These are phyloP conservation scores for Trematosphaeria pertusa DNA, from an alignment of 2,329 filamentous ascomycete genomes.

Conservation along the genomic window DNA sequence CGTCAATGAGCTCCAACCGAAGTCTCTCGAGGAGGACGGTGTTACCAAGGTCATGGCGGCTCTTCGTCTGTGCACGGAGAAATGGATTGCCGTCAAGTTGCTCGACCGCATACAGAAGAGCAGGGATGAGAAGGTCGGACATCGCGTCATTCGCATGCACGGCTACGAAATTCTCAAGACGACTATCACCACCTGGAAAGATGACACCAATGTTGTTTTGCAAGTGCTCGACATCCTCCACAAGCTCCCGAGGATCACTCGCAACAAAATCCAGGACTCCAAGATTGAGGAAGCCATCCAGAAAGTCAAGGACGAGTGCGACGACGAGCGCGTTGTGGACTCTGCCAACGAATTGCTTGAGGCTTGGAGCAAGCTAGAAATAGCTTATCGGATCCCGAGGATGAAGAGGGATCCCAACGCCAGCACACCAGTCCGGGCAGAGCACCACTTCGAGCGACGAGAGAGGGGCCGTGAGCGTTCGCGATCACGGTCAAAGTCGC, in stretches of 20 bases:
- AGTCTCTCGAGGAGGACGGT: slow-evolving; percentile 78
- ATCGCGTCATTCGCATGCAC: slow-evolving; percentile 93
- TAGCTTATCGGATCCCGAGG: slow-evolving; percentile 90
- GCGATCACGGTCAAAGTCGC: slow-evolving; percentile 57
- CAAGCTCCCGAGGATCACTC: slow-evolving; percentile 85
- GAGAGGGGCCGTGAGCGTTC: slow-evolving; percentile 58
- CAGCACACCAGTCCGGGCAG: slow-evolving; percentile 38
- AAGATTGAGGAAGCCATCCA: slow-evolving; percentile 88
- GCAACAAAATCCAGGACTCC: slow-evolving; percentile 96
- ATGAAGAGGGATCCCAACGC: slow-evolving; percentile 80
- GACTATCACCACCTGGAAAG: slow-evolving; percentile 80
- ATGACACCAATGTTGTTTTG: slow-evolving; percentile 87
- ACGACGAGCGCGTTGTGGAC: slow-evolving; percentile 76
- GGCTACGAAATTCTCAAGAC: slow-evolving; percentile 95
- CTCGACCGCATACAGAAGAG: slow-evolving; percentile 86
- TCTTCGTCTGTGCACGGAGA: slow-evolving; percentile 97
- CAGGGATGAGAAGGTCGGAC: slow-evolving; percentile 84
- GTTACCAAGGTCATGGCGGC: slow-evolving; percentile 96
- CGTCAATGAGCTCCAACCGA: slow-evolving; percentile 84
- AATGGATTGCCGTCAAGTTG: slow-evolving; percentile 98
- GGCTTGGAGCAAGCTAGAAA: slow-evolving; percentile 87
- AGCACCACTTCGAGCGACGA: slow-evolving; percentile 68
- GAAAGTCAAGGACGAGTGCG: slow-evolving; percentile 65
- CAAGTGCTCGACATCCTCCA: slow-evolving; percentile 91
- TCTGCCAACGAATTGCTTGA: slow-evolving; percentile 76